Conservation (phyloP, 164 flowering plant species). For the Chimonanthus salicifolius region DNA sequence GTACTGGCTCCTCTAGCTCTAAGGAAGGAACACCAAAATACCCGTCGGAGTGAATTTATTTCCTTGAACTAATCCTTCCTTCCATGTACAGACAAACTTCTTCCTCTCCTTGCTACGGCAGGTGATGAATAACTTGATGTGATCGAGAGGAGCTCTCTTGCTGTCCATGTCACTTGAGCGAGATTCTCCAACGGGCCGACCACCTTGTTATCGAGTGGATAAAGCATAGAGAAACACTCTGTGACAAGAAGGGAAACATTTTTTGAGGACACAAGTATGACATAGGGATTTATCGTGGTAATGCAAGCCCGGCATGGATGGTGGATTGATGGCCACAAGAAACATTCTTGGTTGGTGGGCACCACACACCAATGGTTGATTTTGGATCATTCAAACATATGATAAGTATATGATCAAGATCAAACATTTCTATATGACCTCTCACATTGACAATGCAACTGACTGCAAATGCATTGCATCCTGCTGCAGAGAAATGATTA, state of each 20-base stretch:
- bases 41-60: neutral
- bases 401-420: neutral
- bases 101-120: neutral
- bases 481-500: neutral
- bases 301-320: neutral
- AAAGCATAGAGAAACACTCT: slow-evolving; percentile 24
- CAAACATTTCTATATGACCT: neutral
- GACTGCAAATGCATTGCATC: neutral
- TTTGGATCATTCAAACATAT: neutral
- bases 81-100: neutral
- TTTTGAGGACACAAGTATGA: neutral
- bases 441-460: neutral
- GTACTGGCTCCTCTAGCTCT: neutral
- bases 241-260: slow-evolving; percentile 11
- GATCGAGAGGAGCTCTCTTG: slow-evolving; percentile 39
- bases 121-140: slow-evolving; percentile 4
- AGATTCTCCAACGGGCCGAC: slow-evolving; percentile 29
- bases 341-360: neutral
- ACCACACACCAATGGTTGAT: neutral
- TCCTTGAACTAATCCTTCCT: neutral
- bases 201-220: slow-evolving; percentile 23
- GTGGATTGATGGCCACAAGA: neutral
- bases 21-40: neutral
- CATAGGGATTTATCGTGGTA: neutral
- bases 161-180: slow-evolving; percentile 48